Percentiles rank a stretch among this genome's conserved stretches.
Evolutionary conservation across 2,329 filamentous ascomycete genomes (phyloP).

Genomic region (Fusarium sp.): DNA sequence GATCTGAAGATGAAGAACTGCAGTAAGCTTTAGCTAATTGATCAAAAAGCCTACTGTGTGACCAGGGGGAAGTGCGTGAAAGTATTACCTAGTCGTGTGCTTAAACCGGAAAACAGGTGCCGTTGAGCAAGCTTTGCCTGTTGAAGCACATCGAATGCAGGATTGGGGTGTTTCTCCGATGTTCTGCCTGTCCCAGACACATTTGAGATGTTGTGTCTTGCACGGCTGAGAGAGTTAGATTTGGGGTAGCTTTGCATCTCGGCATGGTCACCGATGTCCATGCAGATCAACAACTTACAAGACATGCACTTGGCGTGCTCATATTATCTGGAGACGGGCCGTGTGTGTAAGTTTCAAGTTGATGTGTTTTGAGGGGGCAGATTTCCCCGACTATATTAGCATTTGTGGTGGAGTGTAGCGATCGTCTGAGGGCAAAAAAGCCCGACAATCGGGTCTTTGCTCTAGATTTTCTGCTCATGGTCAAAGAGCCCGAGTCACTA

Average conservation of each 20-base stretch:
- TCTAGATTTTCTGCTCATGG: not conserved
- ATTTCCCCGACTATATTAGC: conserved; percentile 19
- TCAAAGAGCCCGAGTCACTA: too few species aligned
- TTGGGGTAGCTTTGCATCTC: too few species aligned
- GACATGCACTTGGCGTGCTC: conserved; percentile 2
- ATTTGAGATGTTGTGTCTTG: conserved; percentile 20
- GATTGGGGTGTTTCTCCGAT: not conserved
- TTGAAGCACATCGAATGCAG: conserved; percentile 16
- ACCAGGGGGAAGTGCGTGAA: too few species aligned
- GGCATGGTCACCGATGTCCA: too few species aligned
- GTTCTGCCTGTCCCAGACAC: conserved; percentile 1
- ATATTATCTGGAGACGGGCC: too few species aligned
- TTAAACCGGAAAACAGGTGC: conserved; percentile 18
- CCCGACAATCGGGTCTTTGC: not conserved
- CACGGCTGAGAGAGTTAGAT: conserved; percentile 11
- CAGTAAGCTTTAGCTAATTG: too few species aligned
- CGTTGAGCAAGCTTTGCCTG: conserved; percentile 4
- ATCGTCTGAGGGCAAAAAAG: not conserved
- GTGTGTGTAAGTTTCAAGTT: too few species aligned
- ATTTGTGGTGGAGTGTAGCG: too few species aligned
- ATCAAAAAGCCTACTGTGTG: too few species aligned
- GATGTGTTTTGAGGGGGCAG: not conserved
- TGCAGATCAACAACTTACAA: conserved; percentile 3
- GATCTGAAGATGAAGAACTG: not conserved
- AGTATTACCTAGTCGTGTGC: conserved; percentile 1